Evolutionary conservation across 2,329 filamentous ascomycete species (phyloP).

Genomic region (Rhexocercosporidium sp.): DNA sequence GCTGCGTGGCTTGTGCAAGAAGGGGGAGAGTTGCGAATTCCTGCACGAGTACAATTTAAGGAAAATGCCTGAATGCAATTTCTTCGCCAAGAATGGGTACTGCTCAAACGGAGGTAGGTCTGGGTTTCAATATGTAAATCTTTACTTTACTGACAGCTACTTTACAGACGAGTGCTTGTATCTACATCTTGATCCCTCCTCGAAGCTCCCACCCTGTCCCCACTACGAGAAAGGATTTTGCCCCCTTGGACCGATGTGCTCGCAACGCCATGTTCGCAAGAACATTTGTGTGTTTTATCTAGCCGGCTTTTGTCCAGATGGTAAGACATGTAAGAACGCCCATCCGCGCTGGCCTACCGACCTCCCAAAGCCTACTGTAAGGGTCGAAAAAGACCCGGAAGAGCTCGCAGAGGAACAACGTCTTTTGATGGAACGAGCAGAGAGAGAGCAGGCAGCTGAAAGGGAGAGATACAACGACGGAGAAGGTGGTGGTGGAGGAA

Average conservation of each 20-base stretch:
- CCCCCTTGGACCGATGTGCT: conserved; percentile 83
- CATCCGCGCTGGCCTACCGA: conserved; percentile 80
- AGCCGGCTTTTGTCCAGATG: conserved; percentile 93
- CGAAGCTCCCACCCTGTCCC: conserved; percentile 79
- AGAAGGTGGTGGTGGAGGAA: conserved; percentile 34
- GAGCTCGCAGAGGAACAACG: conserved; percentile 65
- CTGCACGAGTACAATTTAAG: conserved; percentile 98
- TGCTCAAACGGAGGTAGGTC: conserved; percentile 77
- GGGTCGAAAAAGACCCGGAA: conserved; percentile 62
- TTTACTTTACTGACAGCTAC: conserved; percentile 25
- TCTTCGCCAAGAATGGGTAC: conserved; percentile 91
- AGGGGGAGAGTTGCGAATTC: conserved; percentile 96
- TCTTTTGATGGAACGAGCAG: conserved; percentile 56
- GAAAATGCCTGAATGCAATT: conserved; percentile 98
- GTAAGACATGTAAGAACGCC: conserved; percentile 73
- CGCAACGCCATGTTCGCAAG: conserved; percentile 86
- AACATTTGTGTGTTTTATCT: conserved; percentile 85
- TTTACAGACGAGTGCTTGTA: conserved; percentile 84
- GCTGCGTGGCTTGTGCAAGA: conserved; percentile 96
- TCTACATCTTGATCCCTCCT: conserved; percentile 84
- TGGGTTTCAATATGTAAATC: not conserved
- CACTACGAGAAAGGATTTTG: conserved; percentile 97
- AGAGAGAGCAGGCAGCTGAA: conserved; percentile 55
- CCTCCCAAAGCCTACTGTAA: conserved; percentile 76
- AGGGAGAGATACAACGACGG: conserved; percentile 46